phyloP scores from a whole-genome alignment of 2,329 filamentous ascomycete species.

The Colletotrichum truncatum region DNA sequence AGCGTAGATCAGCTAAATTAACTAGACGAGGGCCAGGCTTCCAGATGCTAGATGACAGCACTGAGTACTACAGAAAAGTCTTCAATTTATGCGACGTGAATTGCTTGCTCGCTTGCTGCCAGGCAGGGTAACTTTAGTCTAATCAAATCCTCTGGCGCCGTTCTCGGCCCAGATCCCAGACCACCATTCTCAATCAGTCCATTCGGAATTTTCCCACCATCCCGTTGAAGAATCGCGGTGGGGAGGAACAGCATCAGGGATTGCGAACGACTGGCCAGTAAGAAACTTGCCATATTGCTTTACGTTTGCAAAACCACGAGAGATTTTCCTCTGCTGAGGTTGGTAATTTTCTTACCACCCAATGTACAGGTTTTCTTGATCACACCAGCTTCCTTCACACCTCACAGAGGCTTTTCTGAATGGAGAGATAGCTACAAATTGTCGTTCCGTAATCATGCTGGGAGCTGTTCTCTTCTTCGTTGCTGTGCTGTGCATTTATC shows the following conservation, averaged over 20 bases:
- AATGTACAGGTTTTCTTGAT: neutral
- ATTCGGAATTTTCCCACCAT: neutral
- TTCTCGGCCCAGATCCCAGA: neutral
- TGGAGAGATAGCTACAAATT: too few relatives aligned
- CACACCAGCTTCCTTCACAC: neutral
- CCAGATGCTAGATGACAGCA: neutral
- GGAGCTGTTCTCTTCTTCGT: neutral
- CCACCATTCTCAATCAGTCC: neutral
- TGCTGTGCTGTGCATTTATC: constrained; percentile 7
- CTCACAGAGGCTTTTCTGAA: neutral
- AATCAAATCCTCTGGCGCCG: neutral
- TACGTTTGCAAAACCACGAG: neutral
- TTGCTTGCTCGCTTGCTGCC: neutral
- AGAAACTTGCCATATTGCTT: neutral
- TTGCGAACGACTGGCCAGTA: neutral
- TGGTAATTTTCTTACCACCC: neutral
- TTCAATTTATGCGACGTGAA: neutral
- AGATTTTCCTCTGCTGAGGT: neutral
- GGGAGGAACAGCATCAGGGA: neutral
- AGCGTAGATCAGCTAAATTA: neutral
- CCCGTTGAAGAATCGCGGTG: neutral
- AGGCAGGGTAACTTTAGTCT: neutral
- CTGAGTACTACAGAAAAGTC: too few relatives aligned
- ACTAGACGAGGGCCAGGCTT: neutral
- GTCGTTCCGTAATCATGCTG: neutral